A percentile compares a stretch with the other conserved stretches of the same genome.
These are phyloP conservation scores for Scenedesmus sp. DNA, from an alignment of 163 green algal species.

Conservation along the genomic window DNA sequence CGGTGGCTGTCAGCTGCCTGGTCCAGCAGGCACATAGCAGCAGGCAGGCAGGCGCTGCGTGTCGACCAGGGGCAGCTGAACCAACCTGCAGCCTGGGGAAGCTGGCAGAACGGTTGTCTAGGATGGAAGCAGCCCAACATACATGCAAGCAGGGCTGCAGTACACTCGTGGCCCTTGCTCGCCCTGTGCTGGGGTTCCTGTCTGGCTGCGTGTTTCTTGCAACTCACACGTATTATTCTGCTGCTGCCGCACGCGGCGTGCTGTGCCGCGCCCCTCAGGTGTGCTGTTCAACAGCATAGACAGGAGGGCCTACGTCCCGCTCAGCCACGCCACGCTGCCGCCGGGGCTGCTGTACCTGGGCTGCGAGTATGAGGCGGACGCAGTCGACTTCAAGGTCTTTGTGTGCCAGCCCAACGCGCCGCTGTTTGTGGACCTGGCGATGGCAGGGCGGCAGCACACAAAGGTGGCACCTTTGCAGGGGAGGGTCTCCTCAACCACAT, in stretches of 20 bases:
- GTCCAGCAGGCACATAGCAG: no score
- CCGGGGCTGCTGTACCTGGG: constrained; percentile 1
- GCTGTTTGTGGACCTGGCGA: constrained; percentile 27
- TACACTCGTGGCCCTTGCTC: not conserved
- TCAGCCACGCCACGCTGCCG: not conserved
- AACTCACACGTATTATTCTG: not conserved
- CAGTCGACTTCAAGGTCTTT: constrained; percentile 27
- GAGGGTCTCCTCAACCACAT: no score
- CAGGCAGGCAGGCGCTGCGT: not conserved
- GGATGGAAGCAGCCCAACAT: not conserved
- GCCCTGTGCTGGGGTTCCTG: not conserved
- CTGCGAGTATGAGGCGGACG: constrained; percentile 19
- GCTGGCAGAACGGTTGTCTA: no score
- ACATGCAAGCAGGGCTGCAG: not conserved
- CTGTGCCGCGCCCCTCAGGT: no score
- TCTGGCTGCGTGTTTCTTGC: no score
- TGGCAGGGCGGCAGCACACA: constrained; percentile 14
- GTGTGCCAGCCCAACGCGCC: constrained; percentile 13
- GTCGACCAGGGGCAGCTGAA: no score
- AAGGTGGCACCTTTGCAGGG: no score
- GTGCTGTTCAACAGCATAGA: not conserved
- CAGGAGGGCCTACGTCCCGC: constrained; percentile 1
- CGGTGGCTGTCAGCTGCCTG: no score
- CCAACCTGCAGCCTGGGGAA: no score
- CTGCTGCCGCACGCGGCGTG: no score